Evolutionary conservation across 495 filamentous ascomycete genomes (phyloP).

Genomic region (Aspergillus sclerotioniger): DNA sequence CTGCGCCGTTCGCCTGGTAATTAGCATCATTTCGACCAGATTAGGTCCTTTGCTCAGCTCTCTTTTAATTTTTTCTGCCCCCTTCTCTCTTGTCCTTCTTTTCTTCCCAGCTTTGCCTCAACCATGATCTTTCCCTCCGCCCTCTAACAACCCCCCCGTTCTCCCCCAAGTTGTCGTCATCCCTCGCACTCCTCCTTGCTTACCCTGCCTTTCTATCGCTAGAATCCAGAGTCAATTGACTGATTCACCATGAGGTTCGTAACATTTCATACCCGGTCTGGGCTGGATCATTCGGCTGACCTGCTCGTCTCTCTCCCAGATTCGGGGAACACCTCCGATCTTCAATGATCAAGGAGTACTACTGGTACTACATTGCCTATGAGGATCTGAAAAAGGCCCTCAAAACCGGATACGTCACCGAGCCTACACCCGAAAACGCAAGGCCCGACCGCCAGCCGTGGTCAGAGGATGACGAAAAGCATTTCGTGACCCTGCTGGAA

Average conservation of each 20-base stretch:
- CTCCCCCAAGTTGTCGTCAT: not conserved
- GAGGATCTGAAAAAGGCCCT: slow-evolving; percentile 87
- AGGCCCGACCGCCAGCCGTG: slow-evolving; percentile 65
- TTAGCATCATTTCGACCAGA: not conserved
- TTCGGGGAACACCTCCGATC: slow-evolving; percentile 95
- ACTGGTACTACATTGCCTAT: slow-evolving; percentile 97
- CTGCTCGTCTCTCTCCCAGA: slow-evolving; percentile 48
- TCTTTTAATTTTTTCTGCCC: not conserved
- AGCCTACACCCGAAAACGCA: slow-evolving; percentile 51
- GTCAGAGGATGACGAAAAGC: slow-evolving; percentile 89
- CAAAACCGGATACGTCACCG: slow-evolving; percentile 64
- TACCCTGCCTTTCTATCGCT: not conserved
- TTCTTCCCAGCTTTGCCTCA: not conserved
- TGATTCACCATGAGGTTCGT: slow-evolving; percentile 23
- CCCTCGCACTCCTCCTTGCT: not conserved
- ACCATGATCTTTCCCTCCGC: slow-evolving; percentile 1
- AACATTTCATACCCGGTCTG: not conserved
- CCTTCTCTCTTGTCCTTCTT: not conserved
- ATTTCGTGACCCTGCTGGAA: slow-evolving; percentile 84
- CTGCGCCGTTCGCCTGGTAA: not conserved
- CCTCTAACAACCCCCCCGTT: not conserved
- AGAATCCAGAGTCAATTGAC: not conserved
- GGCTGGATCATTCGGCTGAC: slow-evolving; percentile 1
- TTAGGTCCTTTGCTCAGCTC: not conserved
- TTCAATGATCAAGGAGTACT: slow-evolving; percentile 91